Evolutionary conservation across 164 flowering plant species (phyloP), one percentile per base, ranked within the genome.

Genomic region (Annona squamosa): DNA sequence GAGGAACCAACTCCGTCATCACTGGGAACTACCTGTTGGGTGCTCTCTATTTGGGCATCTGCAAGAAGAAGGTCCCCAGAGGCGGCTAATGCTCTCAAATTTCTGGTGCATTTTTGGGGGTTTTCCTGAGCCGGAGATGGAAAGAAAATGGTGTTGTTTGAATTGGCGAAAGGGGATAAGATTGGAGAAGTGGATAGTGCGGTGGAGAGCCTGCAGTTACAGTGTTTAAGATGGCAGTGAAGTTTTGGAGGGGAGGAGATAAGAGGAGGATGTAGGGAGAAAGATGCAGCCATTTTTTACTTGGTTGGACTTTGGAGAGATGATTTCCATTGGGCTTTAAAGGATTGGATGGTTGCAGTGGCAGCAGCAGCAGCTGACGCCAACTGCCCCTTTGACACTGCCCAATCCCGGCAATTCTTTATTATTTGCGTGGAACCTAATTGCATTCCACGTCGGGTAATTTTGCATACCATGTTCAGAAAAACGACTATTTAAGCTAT

Each of bases 1-100:
- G 59, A 75, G 70, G 86, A 74, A 0, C 73, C 85, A 66, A 79
- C 84, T 47, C 82, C 86, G 9, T 80, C 88, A 41, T 75, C 63
- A 17, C 84, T 13, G 47, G 86, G 46, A 16, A 82, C 80, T 7
- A 88, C 72, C 77, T 86, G 76, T 75, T 84, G 79, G 75, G 87
- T 63, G 48, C 18, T 76, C 71, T 85, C 85, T 46, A 74, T 42
- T 69, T 84, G 71, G 62, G 80, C 57, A 9, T 79, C 85, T 61
- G 82, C 2, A 7, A 80, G 72, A 73, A 77, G 5, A 56, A 63
- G 76, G 45, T 79, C 82, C 18, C 61, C 84, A 5, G 89, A 10
- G 5, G 72, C 48, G 5, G 88, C 85, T 56, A 65, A 71, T 18
- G 79, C 69, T 76, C 76, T 81, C 82, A 81, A 82, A 75, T 71